A percentile compares a stretch with the other conserved stretches of the same genome.
Conservation (phyloP, 768 basidiomycete species). For the Hydnomerulius pinastri region DNA sequence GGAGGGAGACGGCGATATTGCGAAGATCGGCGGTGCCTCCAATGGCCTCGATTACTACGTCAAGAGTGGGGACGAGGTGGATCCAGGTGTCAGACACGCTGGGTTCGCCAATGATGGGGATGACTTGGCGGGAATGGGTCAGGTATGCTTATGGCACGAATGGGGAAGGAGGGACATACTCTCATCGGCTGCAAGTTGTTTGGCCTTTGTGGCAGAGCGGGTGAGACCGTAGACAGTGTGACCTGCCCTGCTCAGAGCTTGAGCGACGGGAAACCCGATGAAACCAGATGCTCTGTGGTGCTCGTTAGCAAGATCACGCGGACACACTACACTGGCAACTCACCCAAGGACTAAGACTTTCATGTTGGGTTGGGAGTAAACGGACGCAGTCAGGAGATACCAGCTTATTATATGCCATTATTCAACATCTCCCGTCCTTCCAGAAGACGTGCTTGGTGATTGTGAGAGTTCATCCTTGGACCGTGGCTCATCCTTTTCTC, state of each 20-base stretch:
- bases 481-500: too few species aligned
- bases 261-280: constrained; percentile 27
- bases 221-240: constrained; percentile 34
- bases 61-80: constrained; percentile 2
- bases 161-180: constrained; percentile 1
- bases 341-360: not conserved
- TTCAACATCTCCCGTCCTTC: too few species aligned
- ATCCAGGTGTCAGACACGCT: not conserved
- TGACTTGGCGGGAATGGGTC: constrained; percentile 1
- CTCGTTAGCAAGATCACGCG: not conserved
- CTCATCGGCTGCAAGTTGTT: constrained; percentile 24
- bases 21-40: constrained; percentile 2
- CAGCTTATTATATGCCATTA: too few species aligned
- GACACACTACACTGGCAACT: not conserved
- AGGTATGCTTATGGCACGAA: not conserved
- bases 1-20: constrained; percentile 19
- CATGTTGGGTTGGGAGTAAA: too few species aligned
- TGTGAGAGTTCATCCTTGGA: too few species aligned
- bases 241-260: constrained; percentile 31
- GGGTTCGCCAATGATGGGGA: constrained; percentile 19
- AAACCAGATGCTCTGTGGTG: constrained; percentile 29
- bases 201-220: constrained; percentile 18
- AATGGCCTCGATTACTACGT: constrained; percentile 11
- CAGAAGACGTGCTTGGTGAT: too few species aligned
- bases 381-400: too few species aligned